Conservation (phyloP, 805 yeast species). For the Wickerhamiella domercqiae region DNA sequence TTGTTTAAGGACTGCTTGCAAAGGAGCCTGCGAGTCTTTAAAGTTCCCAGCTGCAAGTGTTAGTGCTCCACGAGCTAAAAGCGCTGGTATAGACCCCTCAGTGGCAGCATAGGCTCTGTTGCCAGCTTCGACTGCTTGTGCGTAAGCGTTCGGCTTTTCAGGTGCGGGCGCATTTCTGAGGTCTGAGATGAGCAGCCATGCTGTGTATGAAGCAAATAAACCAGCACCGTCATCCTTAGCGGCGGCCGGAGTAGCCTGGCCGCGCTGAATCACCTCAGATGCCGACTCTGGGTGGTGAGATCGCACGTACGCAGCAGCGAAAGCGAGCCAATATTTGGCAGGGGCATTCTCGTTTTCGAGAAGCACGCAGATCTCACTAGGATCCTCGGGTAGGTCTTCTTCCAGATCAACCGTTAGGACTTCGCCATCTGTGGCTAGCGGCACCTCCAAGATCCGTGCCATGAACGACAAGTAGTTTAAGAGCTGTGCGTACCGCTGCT, state of each 20-base stretch:
- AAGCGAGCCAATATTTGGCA: conserved; percentile 66
- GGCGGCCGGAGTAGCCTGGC: conserved; percentile 27
- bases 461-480: too few relatives aligned
- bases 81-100: conserved; percentile 32
- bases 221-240: conserved; percentile 27
- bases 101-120: conserved; percentile 30
- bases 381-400: conserved; percentile 79
- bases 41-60: conserved; percentile 41
- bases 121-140: conserved; percentile 30
- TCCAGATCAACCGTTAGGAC: conserved; percentile 71
- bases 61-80: conserved; percentile 56
- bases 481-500: too few relatives aligned
- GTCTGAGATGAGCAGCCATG: conserved; percentile 45
- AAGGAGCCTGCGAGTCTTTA: conserved; percentile 55
- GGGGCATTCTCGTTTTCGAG: conserved; percentile 68
- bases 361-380: conserved; percentile 63
- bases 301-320: conserved; percentile 69
- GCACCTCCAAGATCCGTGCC: conserved; percentile 42
- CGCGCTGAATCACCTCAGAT: conserved; percentile 44
- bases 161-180: conserved; percentile 21
- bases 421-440: conserved; percentile 61
- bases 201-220: conserved; percentile 43
- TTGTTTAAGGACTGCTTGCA: conserved; percentile 41
- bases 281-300: conserved; percentile 47
- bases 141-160: conserved; percentile 18